Percentiles rank a stretch among this genome's conserved stretches.
Conservation (phyloP, 1,139 yeast species). For the Saccharomyces hybrid region DNA sequence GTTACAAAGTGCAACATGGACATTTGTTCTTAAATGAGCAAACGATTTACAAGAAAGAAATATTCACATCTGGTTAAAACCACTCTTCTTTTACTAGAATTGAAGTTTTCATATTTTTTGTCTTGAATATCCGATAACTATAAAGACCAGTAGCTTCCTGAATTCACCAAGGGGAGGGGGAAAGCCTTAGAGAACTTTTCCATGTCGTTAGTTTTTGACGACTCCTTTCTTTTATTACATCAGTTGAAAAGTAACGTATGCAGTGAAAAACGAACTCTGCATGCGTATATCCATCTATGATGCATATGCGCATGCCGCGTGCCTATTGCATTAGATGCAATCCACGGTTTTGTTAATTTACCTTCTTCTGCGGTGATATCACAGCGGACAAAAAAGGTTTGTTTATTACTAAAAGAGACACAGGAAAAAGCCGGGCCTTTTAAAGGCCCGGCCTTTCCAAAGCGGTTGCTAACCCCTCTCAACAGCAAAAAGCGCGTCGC, state of each 20-base stretch:
- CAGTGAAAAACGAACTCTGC: not conserved
- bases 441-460: not conserved
- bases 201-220: not conserved
- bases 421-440: not conserved
- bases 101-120: not conserved
- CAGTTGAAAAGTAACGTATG: not conserved
- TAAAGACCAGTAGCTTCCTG: not conserved
- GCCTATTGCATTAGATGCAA: not conserved
- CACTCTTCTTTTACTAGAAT: not conserved
- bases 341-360: not conserved
- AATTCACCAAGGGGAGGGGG: not conserved
- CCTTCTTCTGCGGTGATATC: not conserved
- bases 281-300: not conserved
- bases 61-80: not conserved
- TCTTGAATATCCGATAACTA: not conserved
- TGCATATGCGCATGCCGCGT: not conserved
- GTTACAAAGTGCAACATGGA: not conserved
- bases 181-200: not conserved
- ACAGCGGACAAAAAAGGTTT: not conserved
- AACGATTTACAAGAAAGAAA: not conserved
- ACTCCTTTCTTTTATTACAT: not conserved
- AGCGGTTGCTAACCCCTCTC: not conserved
- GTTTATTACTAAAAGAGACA: not conserved
- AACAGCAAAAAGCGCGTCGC: not conserved
- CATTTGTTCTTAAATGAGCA: not conserved